Evolutionary conservation across 805 yeast species (phyloP).

Genomic region (Novakomyces olei): DNA sequence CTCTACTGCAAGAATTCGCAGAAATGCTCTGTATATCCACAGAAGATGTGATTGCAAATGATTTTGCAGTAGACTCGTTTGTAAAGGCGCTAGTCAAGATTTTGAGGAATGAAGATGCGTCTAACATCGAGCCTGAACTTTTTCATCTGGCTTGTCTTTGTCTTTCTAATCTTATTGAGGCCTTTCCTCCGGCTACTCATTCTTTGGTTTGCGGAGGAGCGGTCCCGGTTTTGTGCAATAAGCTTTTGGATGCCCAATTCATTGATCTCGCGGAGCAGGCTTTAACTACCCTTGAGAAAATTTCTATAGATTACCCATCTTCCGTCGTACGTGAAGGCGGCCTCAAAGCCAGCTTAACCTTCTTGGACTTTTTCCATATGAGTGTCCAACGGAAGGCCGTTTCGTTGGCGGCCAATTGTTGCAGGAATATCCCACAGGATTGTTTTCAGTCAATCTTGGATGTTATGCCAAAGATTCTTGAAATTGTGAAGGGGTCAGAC

Average conservation of each 20-base stretch:
- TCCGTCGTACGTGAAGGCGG: slow-evolving; percentile 32
- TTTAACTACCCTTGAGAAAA: slow-evolving; percentile 25
- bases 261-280: slow-evolving; percentile 89
- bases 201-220: slow-evolving; percentile 44
- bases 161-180: slow-evolving; percentile 57
- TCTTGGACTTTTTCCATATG: slow-evolving; percentile 67
- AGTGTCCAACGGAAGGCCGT: slow-evolving; percentile 76
- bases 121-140: slow-evolving; percentile 30
- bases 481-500: slow-evolving; percentile 33
- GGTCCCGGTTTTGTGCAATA: slow-evolving; percentile 40
- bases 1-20: slow-evolving; percentile 16
- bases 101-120: slow-evolving; percentile 33
- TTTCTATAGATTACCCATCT: slow-evolving; percentile 16
- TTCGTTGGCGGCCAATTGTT: slow-evolving; percentile 46
- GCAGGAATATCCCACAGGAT: slow-evolving; percentile 24
- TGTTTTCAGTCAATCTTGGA: slow-evolving; percentile 29
- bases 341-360: slow-evolving; percentile 40
- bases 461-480: slow-evolving; percentile 36
- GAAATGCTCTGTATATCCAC: slow-evolving; percentile 15
- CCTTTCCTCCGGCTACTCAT: slow-evolving; percentile 39
- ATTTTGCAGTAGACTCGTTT: slow-evolving; percentile 35
- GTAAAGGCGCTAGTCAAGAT: slow-evolving; percentile 33
- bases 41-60: slow-evolving; percentile 13
- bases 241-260: slow-evolving; percentile 50
- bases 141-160: slow-evolving; percentile 70